Base-by-base conservation (phyloP, 2,329 filamentous ascomycete genomes). In the Ascochyta lentis region DNA sequence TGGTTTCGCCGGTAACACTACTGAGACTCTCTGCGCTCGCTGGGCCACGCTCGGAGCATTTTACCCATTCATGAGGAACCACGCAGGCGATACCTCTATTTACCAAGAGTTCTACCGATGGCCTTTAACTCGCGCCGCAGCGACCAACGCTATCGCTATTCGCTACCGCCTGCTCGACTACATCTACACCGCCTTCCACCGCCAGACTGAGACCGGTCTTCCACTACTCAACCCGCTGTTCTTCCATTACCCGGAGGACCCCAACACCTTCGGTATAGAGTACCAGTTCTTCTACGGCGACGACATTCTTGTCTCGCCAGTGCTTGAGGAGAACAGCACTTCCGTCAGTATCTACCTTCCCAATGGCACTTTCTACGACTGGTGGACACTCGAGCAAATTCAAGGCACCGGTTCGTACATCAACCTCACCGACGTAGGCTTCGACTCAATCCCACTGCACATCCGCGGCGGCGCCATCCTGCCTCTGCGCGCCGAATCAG, bases 31-130 rank as follows among this genome's bases (percentile, higher is more conserved):
- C 1, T 92, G 89, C 70, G 84, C 88, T 5, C 86, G 89, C 33
- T 92, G 89, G 89, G 84, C 88, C 1, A 83, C 82, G 26, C 81
- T 91, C 0, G 89, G 88, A n/a, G 89, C 89, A 8, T 91, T 92
- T 77, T 81, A 82, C 27, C 86, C 89, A 0, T 92, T 92, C 78
- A 91, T 86, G 79, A 86, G 89, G 46, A 87, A 91, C 69, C 89
- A 92, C 77, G 87, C 88, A 57, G 79, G 64, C 31, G 75, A 81
- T 43, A 72, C 76, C n/a, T 74, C 72, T 1, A 79, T 84, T n/a
- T 69, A 69, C 3, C 89, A 92, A 69, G 89, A 92, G 69, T 89
- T 89, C 70, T 73, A 71, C 57, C 62, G 63, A 43, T 72, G 68
- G 70, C 59, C 61, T 2, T 55, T 63, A 69, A 89, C 90, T 2